Evolutionary conservation across 768 basidiomycete species (phyloP), one percentile per base, ranked within the genome.

Genomic region (Termitomyces sp.): DNA sequence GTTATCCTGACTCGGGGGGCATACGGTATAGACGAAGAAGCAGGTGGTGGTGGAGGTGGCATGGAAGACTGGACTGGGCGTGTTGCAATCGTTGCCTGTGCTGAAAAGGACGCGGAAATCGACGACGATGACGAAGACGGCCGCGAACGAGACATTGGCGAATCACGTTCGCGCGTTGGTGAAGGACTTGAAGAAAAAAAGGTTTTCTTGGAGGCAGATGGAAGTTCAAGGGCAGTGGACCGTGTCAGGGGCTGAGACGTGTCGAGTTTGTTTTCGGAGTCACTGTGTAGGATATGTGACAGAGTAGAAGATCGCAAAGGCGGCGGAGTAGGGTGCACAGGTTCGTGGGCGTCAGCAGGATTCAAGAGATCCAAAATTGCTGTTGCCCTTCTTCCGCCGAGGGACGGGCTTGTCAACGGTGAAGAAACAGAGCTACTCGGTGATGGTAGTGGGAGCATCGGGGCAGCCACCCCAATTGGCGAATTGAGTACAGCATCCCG

Each of bases 401-500:
- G 66, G 16, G 77, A 75, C 10, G 84, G 83, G 59, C 79, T 81
- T 56, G 73, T 54, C 65, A 73, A 57, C 51, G 78, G 55, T 52
- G 81, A 72, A 60, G 77, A 68, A 49, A 63, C 51, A 55, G 64
- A 52, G 60, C 61, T 61, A 63, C 55, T 61, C 60, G 66, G 60
- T 51, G 67, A 65, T 59, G 67, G 58, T 39, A 64, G 60, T 58
- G 63, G 60, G 54, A 69, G 62, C 54, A 60, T 61, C 26, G 66
- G 64, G 18, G 60, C 75, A 56, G 78, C 68, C 62, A 77, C 77
- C 41, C 79, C 77, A 65, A 84, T 70, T 31, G 89, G 89, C 44
- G 87, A 88, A 72, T 89, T 89, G 65, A 88, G 81, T 66, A 90
- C 87, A 60, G 90, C 90, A 80, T 92, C 90, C 70, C 90, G 82